Evolutionary conservation across 2,329 filamentous ascomycete genomes (phyloP).

Genomic region (Aspergillus pseudoviridinutans): DNA sequence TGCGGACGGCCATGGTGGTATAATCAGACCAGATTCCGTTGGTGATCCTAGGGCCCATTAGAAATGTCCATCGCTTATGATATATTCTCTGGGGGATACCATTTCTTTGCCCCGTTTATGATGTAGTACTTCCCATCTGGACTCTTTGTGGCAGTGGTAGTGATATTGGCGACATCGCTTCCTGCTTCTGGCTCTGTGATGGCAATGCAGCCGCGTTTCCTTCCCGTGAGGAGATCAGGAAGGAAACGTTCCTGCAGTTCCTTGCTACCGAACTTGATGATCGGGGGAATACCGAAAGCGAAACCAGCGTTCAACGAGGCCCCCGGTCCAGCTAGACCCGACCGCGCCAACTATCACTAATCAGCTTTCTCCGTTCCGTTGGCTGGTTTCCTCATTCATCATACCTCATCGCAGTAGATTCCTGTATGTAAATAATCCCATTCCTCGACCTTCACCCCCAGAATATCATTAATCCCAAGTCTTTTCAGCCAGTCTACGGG

Average conservation of each 20-base stretch:
- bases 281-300: constrained; percentile 67
- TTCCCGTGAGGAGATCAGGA: constrained; percentile 63
- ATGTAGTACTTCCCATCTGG: constrained; percentile 64
- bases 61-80: neutral
- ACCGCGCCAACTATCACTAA: constrained; percentile 54
- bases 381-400: neutral
- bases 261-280: constrained; percentile 63
- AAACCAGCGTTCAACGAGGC: constrained; percentile 67
- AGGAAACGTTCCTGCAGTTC: constrained; percentile 63
- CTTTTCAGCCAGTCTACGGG: constrained; percentile 65
- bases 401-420: constrained; percentile 65
- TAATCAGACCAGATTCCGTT: constrained; percentile 69
- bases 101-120: constrained; percentile 74
- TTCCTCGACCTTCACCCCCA: constrained; percentile 66
- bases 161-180: constrained; percentile 69
- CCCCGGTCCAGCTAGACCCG: constrained; percentile 60
- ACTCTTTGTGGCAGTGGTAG: constrained; percentile 61
- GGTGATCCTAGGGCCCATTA: constrained; percentile 51
- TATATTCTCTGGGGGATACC: constrained; percentile 36
- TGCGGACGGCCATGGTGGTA: constrained; percentile 68
- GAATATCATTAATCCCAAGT: constrained; percentile 62
- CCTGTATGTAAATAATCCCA: constrained; percentile 68
- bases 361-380: neutral
- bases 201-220: constrained; percentile 68
- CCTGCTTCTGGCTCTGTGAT: constrained; percentile 75